Percentiles rank a stretch among this genome's conserved stretches.
Conservation (phyloP, 129 eudicot genomes). For the Daucus carota region DNA sequence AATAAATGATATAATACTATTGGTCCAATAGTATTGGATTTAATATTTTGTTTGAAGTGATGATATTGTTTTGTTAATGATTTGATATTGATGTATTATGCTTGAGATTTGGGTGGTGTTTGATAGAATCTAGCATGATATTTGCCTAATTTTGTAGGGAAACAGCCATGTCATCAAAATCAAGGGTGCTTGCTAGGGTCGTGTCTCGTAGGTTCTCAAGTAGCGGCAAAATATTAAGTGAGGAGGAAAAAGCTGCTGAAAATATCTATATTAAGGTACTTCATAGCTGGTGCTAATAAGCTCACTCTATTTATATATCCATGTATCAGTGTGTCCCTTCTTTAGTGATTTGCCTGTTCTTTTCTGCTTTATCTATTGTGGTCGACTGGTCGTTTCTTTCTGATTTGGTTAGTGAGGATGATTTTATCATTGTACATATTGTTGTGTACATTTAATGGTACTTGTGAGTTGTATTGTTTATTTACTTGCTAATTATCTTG, state of each 20-base stretch:
- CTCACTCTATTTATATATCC: neutral
- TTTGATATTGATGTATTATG: neutral
- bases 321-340: neutral
- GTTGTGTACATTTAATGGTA: neutral
- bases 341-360: neutral
- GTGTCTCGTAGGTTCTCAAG: conserved; percentile 65
- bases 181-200: conserved; percentile 50
- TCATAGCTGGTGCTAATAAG: neutral
- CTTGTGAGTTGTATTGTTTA: neutral
- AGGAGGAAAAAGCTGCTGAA: conserved; percentile 99
- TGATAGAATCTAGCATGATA: neutral
- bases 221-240: conserved; percentile 62
- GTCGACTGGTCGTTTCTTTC: neutral
- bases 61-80: neutral
- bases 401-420: neutral
- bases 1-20: neutral
- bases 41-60: neutral
- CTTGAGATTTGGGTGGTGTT: neutral
- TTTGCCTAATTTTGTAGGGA: conserved; percentile 24
- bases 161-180: conserved; percentile 56
- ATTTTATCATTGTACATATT: neutral
- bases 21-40: too few relatives aligned
- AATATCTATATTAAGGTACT: conserved; percentile 82
- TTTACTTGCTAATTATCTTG: too few relatives aligned
- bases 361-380: neutral